A percentile compares a stretch with the other conserved stretches of the same genome.
Conservation (phyloP, 208 protist genomes). For the Crithidia brevicula region DNA sequence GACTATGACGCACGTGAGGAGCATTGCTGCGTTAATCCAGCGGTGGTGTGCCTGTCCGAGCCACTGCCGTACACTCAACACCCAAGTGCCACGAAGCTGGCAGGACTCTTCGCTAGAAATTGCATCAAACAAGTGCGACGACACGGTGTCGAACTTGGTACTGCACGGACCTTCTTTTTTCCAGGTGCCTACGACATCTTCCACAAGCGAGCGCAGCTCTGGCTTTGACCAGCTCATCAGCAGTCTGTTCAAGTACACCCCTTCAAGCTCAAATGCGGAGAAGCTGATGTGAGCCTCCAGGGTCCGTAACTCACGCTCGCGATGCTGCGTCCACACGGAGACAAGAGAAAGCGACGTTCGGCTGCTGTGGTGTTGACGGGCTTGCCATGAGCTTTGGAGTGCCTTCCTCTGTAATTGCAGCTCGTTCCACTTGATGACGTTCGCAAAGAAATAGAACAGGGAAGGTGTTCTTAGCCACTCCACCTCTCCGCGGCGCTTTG, state of each 20-base stretch:
- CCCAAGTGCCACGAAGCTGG: slow-evolving; percentile 43
- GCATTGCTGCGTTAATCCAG: slow-evolving; percentile 11
- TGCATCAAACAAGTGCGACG: slow-evolving; percentile 47
- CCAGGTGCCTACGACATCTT: slow-evolving; percentile 50
- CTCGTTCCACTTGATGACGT: slow-evolving; percentile 70
- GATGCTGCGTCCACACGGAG: slow-evolving; percentile 25
- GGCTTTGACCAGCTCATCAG: slow-evolving; percentile 61
- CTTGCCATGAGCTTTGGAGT: slow-evolving; percentile 6
- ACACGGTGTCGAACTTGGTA: slow-evolving; percentile 51
- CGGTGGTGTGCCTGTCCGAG: slow-evolving; percentile 39
- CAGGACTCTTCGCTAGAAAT: slow-evolving; percentile 54
- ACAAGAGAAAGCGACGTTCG: slow-evolving; percentile 23
- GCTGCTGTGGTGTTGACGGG: slow-evolving; percentile 12
- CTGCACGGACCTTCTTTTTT: slow-evolving; percentile 44
- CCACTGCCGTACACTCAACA: slow-evolving; percentile 50
- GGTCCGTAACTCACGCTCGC: slow-evolving; percentile 29
- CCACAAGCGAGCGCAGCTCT: slow-evolving; percentile 37
- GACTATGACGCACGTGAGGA: slow-evolving; percentile 18
- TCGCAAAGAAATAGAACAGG: slow-evolving; percentile 69
- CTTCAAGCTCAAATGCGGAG: slow-evolving; percentile 49
- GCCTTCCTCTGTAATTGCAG: slow-evolving; percentile 29
- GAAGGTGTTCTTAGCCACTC: slow-evolving; percentile 70
- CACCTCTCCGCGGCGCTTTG: slow-evolving; percentile 15
- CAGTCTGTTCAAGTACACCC: slow-evolving; percentile 41
- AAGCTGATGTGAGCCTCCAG: slow-evolving; percentile 42